A percentile compares a stretch with the other conserved stretches of the same genome.
phyloP scores from a whole-genome alignment of 208 protist species.

The Leptomonas pyrrhocoris region DNA sequence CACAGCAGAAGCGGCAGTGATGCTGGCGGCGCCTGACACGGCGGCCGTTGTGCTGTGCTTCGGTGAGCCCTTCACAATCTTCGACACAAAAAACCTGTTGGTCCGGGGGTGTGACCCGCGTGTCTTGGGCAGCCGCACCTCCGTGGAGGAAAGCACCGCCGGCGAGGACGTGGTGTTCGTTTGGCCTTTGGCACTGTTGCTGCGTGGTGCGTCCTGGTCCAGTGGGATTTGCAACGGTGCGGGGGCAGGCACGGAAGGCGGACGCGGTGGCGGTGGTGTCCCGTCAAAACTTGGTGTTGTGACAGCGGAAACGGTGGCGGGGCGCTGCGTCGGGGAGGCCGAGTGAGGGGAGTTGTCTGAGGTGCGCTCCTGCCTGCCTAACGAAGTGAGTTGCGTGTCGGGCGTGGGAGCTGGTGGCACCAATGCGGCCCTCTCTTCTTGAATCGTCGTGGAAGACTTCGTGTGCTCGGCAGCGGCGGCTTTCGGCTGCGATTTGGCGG shows the following conservation, averaged over 20 bases:
- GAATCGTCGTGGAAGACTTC: not conserved
- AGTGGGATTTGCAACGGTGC: not conserved
- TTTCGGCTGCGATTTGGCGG: too few species aligned
- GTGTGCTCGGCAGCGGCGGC: not conserved
- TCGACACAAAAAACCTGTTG: not conserved
- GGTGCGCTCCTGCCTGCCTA: not conserved
- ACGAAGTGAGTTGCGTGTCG: not conserved
- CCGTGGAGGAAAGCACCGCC: conserved; percentile 5
- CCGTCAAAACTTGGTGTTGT: conserved; percentile 5
- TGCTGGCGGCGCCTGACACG: not conserved
- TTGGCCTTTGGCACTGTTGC: not conserved
- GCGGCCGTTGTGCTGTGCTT: not conserved
- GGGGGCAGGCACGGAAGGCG: not conserved
- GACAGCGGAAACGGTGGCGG: not conserved
- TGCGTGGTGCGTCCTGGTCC: not conserved
- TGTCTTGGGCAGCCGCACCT: not conserved
- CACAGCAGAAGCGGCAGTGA: not conserved
- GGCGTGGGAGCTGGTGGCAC: not conserved
- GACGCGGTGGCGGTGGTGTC: not conserved
- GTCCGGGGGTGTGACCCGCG: not conserved
- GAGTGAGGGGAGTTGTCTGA: not conserved
- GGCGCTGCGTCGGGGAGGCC: conserved; percentile 1
- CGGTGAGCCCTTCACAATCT: not conserved
- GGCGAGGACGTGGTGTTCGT: not conserved
- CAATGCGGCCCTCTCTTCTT: not conserved